Percentiles rank a stretch among this genome's conserved stretches.
phyloP scores from a whole-genome alignment of 352 stramenopile genomes.

The Elongisporangium anandrum region DNA sequence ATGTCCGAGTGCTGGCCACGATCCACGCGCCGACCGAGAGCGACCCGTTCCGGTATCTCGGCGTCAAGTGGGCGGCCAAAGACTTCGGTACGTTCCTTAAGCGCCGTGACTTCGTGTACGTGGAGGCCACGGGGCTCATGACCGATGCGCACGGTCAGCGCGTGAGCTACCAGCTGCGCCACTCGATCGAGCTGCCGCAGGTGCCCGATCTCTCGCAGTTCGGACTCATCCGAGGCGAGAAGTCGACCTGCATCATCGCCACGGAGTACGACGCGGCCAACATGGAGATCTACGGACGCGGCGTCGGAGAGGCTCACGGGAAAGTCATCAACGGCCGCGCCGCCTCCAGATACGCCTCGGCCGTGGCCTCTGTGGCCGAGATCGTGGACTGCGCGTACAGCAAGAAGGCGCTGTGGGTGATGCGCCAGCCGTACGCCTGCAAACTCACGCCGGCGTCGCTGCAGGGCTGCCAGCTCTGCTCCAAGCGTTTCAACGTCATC shows the following conservation, averaged over 20 bases:
- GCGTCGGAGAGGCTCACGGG: constrained; percentile 28
- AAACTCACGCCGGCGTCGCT: constrained; percentile 8
- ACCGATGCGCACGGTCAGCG: constrained; percentile 21
- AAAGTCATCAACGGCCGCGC: constrained; percentile 25
- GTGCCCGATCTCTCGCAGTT: constrained; percentile 16
- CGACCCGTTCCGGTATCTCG: constrained; percentile 39
- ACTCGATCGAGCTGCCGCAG: constrained; percentile 22
- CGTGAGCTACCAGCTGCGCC: constrained; percentile 29
- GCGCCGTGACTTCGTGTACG: constrained; percentile 38
- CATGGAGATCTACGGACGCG: constrained; percentile 37
- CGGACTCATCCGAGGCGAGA: constrained; percentile 14
- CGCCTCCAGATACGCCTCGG: constrained; percentile 23
- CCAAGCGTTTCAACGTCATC: constrained; percentile 30
- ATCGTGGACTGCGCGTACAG: constrained; percentile 33
- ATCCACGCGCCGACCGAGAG: constrained; percentile 20
- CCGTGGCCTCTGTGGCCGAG: constrained; percentile 24
- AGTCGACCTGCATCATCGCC: constrained; percentile 36
- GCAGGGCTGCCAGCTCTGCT: constrained; percentile 27
- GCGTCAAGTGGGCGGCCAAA: constrained; percentile 39
- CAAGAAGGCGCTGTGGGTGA: constrained; percentile 41
- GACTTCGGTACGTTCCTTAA: constrained; percentile 32
- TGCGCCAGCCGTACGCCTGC: constrained; percentile 18
- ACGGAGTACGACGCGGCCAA: constrained; percentile 17
- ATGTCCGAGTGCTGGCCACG: constrained; percentile 28
- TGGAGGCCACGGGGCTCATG: constrained; percentile 38